Evolutionary conservation across 257 asterid genomes (phyloP), one percentile per base, ranked within the genome.

Genomic region (Knoxia roxburghii): DNA sequence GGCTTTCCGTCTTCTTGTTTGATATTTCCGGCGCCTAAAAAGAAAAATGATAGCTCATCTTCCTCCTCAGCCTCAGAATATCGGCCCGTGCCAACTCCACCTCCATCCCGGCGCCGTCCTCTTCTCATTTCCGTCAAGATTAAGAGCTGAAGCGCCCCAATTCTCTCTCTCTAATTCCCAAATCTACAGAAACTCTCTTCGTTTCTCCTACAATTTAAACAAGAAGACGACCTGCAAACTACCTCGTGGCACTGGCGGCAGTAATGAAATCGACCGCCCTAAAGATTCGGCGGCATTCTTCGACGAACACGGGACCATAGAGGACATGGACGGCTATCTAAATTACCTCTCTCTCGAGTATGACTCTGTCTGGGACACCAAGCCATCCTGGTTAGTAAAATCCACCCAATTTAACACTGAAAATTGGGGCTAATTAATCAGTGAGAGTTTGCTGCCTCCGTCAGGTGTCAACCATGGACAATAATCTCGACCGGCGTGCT

Each of bases 391-490:
- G 98, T 88, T 75, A 0, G 46, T 57, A 0, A n/a, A n/a, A n/a
- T n/a, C n/a, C n/a, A n/a, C n/a, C 35, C 52, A 30, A 32, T 17
- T 14, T 0, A 5, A 26, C 32, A n/a, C 9, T 37, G 41, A 37
- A 4, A 37, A 37, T 9, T 37, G 9, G 4, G 6, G 9, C 9
- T 37, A 4, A 37, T 9, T 9, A 37, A 37, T 37, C 41, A 37
- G 4, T 9, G 9, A 3, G 4, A 9, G 41, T 37, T 37, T 9
- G 9, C 9, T 9, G 9, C 4, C 41, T 3, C 4, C 9, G 4
- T 37, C 84, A 92, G 98, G 98, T 93, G 99, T 77, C 99, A 93
- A 73, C 99, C 99, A 0, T 93, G 99, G 97, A 90, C 96, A 46
- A 90, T 93, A 63, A 62, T 82, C 26, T 71, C 83, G 68, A 86